phyloP scores from a whole-genome alignment of 1,139 yeast genomes.

The Geotrichum europaeum region DNA sequence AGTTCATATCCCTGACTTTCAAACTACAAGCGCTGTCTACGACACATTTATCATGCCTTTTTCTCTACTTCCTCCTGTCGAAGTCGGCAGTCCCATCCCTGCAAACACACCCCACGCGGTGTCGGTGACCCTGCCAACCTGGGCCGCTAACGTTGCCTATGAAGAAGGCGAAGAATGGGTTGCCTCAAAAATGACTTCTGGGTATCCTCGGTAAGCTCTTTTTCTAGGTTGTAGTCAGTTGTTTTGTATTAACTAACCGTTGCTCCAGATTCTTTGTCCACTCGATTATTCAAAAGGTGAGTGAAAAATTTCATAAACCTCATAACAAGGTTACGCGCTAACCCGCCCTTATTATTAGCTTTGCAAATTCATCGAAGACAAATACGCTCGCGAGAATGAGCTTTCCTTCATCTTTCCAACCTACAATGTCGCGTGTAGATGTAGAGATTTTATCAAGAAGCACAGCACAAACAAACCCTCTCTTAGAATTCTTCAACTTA shows the following conservation, averaged over 20 bases:
- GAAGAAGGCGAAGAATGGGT: slow-evolving; percentile 89
- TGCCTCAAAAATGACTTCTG: slow-evolving; percentile 70
- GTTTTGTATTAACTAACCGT: neutral
- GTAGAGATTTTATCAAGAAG: slow-evolving; percentile 64
- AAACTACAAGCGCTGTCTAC: neutral
- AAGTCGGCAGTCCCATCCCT: slow-evolving; percentile 80
- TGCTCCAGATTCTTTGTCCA: slow-evolving; percentile 67
- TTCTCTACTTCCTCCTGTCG: slow-evolving; percentile 35
- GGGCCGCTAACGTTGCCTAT: slow-evolving; percentile 89
- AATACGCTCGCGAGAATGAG: slow-evolving; percentile 76
- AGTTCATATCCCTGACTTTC: neutral
- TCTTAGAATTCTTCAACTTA: slow-evolving; percentile 70
- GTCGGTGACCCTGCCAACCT: slow-evolving; percentile 86
- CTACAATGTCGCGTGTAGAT: slow-evolving; percentile 71
- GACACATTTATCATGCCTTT: slow-evolving; percentile 15
- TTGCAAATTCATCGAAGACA: slow-evolving; percentile 33
- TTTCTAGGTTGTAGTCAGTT: neutral
- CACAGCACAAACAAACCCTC: slow-evolving; percentile 30
- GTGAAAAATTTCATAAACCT: slow-evolving; percentile 34
- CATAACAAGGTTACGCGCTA: neutral
- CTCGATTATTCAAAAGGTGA: slow-evolving; percentile 57
- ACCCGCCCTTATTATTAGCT: slow-evolving; percentile 17
- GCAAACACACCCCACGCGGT: slow-evolving; percentile 87
- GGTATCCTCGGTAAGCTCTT: slow-evolving; percentile 55
- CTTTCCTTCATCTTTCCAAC: slow-evolving; percentile 70